These are phyloP conservation scores for Westerdykella sp. DNA, from an alignment of 2,329 filamentous ascomycete species.

Conservation along the genomic window DNA sequence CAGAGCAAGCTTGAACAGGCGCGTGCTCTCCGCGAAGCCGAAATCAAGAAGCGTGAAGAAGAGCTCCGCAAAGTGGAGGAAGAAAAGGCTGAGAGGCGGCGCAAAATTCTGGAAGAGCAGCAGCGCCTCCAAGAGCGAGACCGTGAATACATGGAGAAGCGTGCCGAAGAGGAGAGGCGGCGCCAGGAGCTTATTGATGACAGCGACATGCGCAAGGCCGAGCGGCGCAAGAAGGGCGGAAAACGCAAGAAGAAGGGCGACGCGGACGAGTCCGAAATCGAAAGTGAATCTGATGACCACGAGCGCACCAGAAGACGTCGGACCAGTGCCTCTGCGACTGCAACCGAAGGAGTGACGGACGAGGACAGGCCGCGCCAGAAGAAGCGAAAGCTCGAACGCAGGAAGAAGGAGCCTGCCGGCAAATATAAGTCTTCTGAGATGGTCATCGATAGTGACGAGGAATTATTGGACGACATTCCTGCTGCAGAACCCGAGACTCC, in stretches of 20 bases:
- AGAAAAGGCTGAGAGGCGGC: constrained; percentile 65
- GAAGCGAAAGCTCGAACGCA: constrained; percentile 55
- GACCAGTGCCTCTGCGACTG: constrained; percentile 28
- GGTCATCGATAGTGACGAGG: constrained; percentile 66
- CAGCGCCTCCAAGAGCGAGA: constrained; percentile 71
- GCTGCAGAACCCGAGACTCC: constrained; percentile 13
- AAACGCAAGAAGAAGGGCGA: constrained; percentile 58
- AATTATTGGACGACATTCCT: constrained; percentile 21
- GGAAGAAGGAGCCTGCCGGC: constrained; percentile 36
- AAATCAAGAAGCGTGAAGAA: constrained; percentile 71
- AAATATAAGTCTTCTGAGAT: constrained; percentile 87
- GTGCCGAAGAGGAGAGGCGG: constrained; percentile 62
- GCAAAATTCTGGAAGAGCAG: constrained; percentile 80
- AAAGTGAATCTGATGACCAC: constrained; percentile 37
- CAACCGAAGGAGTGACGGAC: constrained; percentile 45
- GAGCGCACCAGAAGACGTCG: constrained; percentile 29
- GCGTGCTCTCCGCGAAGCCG: constrained; percentile 70
- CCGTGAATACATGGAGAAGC: constrained; percentile 62
- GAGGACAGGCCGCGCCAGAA: constrained; percentile 55
- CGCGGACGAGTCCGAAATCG: constrained; percentile 41
- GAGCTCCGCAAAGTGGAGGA: constrained; percentile 56
- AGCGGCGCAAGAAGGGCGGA: constrained; percentile 36
- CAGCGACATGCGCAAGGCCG: constrained; percentile 67
- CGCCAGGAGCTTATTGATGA: constrained; percentile 61
- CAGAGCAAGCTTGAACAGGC: constrained; percentile 80